Percentiles rank a stretch among this genome's conserved stretches.
phyloP scores from a whole-genome alignment of 495 filamentous ascomycete species.

The Neurospora sp. region DNA sequence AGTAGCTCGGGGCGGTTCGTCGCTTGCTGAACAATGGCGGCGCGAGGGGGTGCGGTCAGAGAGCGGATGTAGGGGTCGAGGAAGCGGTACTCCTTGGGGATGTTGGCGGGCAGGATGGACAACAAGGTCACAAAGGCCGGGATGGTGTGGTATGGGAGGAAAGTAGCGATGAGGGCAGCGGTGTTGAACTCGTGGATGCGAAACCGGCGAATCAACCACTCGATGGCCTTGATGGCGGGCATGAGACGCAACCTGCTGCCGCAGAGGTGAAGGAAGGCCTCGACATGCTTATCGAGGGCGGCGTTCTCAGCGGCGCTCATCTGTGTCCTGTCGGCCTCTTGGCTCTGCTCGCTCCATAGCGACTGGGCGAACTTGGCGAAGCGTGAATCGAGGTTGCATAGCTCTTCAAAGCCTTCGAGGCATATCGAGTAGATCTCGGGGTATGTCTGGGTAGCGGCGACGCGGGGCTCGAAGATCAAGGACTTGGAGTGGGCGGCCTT shows the following conservation, averaged over 20 bases:
- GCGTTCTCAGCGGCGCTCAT: constrained; percentile 74
- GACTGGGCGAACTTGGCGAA: constrained; percentile 59
- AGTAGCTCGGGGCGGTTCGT: constrained; percentile 64
- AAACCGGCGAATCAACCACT: constrained; percentile 90
- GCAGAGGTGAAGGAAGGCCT: constrained; percentile 70
- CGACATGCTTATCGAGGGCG: constrained; percentile 65
- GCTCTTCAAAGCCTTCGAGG: constrained; percentile 76
- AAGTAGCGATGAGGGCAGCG: constrained; percentile 65
- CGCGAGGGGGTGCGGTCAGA: constrained; percentile 61
- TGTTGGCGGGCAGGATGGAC: constrained; percentile 63
- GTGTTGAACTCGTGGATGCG: constrained; percentile 88
- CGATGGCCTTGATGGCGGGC: constrained; percentile 79
- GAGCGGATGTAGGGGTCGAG: constrained; percentile 74
- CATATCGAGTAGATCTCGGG: constrained; percentile 81
- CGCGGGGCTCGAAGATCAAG: constrained; percentile 73
- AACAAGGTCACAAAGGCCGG: constrained; percentile 73
- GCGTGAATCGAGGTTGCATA: constrained; percentile 73
- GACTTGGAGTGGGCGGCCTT: constrained; percentile 84
- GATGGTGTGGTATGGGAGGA: constrained; percentile 82
- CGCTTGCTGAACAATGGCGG: constrained; percentile 69
- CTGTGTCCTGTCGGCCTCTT: constrained; percentile 70
- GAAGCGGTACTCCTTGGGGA: constrained; percentile 70
- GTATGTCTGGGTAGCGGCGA: constrained; percentile 78
- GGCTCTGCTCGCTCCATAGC: constrained; percentile 88
- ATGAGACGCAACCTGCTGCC: constrained; percentile 67